Percentiles rank a stretch among this genome's conserved stretches.
Evolutionary conservation across 1,139 yeast species (phyloP).

Genomic region (Taphrina pruni): DNA sequence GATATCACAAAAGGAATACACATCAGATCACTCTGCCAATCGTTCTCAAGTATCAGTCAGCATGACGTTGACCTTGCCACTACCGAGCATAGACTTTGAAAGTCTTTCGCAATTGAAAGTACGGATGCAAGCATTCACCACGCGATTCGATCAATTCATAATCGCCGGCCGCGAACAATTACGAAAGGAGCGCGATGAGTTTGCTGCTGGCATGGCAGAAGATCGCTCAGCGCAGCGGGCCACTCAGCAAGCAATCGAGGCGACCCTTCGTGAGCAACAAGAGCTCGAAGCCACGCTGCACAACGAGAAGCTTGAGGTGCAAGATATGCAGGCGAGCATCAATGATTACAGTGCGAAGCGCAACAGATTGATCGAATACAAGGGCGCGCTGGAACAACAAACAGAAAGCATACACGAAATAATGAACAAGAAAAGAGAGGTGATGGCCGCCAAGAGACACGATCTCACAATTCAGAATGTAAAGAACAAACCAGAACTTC

Average conservation of each 20-base stretch:
- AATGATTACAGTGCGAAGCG: slow-evolving; percentile 16
- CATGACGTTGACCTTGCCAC: slow-evolving; percentile 15
- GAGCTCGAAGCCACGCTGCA: slow-evolving; percentile 18
- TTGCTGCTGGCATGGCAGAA: slow-evolving; percentile 37
- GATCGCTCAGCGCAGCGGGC: slow-evolving; percentile 24
- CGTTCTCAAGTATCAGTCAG: too few species aligned
- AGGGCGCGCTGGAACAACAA: slow-evolving; percentile 29
- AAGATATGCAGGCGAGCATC: slow-evolving; percentile 36
- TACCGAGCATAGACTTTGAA: slow-evolving; percentile 21
- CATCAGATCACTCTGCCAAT: too few species aligned
- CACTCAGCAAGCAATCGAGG: slow-evolving; percentile 18
- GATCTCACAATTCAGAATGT: slow-evolving; percentile 27
- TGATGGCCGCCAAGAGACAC: slow-evolving; percentile 29
- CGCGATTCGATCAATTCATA: slow-evolving; percentile 40
- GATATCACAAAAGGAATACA: too few species aligned
- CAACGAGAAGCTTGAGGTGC: slow-evolving; percentile 22
- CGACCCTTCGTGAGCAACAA: slow-evolving; percentile 21
- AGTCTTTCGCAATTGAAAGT: slow-evolving; percentile 19
- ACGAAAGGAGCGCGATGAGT: slow-evolving; percentile 27
- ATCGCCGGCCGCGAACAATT: slow-evolving; percentile 35
- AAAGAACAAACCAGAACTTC: slow-evolving; percentile 42
- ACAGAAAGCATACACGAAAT: neutral
- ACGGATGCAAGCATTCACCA: slow-evolving; percentile 40
- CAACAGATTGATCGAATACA: slow-evolving; percentile 4
- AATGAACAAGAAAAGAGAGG: slow-evolving; percentile 32